These are phyloP conservation scores for Didymella arachidicola DNA, from an alignment of 2,329 filamentous ascomycete species.

Conservation along the genomic window DNA sequence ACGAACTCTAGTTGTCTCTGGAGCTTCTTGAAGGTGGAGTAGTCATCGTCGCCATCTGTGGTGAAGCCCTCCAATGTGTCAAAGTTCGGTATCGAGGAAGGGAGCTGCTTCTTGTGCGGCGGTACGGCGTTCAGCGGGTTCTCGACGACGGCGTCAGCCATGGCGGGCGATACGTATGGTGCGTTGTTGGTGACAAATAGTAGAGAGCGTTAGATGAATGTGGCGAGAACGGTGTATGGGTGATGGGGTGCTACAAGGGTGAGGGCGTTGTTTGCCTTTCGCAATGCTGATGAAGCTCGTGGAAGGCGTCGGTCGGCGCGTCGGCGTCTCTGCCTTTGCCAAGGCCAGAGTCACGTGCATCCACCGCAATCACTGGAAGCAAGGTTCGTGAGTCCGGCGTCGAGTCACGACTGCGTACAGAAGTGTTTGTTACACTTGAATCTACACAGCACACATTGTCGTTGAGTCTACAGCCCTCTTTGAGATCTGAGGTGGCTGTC, in stretches of 20 bases:
- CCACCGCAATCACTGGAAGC: neutral
- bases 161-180: constrained; percentile 50
- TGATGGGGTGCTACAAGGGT: constrained; percentile 10
- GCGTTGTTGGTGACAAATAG: neutral
- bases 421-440: neutral
- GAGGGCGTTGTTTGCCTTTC: constrained; percentile 26
- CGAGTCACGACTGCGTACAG: neutral
- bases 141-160: constrained; percentile 90
- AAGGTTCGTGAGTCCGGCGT: neutral
- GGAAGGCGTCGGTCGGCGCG: constrained; percentile 34
- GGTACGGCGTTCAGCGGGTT: constrained; percentile 76
- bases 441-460: neutral
- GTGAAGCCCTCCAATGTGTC: constrained; percentile 86
- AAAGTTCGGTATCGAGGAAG: constrained; percentile 84
- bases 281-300: constrained; percentile 40
- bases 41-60: constrained; percentile 87
- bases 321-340: constrained; percentile 30
- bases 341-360: constrained; percentile 5
- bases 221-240: neutral
- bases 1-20: constrained; percentile 92
- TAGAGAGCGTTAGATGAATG: neutral
- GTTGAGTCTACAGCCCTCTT: neutral
- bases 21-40: constrained; percentile 93
- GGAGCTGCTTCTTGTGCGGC: constrained; percentile 81
- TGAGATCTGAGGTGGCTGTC: neutral